phyloP scores from a whole-genome alignment of 2,329 filamentous ascomycete genomes.

The Cadophora luteo-olivacea region DNA sequence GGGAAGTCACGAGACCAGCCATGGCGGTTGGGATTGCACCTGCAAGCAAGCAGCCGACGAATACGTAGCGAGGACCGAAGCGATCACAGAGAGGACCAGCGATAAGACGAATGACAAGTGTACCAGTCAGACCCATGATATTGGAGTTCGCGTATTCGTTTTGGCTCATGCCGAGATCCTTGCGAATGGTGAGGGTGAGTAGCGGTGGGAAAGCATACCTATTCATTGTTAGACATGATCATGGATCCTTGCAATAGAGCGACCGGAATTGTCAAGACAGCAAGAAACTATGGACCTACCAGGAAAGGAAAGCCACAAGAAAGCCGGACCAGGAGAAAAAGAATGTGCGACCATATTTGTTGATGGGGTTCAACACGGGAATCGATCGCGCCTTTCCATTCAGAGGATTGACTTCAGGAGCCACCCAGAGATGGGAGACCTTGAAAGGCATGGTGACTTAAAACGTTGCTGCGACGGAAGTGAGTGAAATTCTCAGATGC shows the following conservation, averaged over 20 bases:
- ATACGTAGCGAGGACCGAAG: slow-evolving; percentile 81
- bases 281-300: slow-evolving; percentile 48
- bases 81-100: slow-evolving; percentile 86
- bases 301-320: slow-evolving; percentile 87
- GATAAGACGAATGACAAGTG: slow-evolving; percentile 75
- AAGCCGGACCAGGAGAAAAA: slow-evolving; percentile 85
- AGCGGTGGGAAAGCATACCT: slow-evolving; percentile 81
- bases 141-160: slow-evolving; percentile 86
- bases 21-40: slow-evolving; percentile 86
- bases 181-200: slow-evolving; percentile 70
- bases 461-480: not conserved
- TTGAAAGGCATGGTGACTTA: slow-evolving; percentile 35
- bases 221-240: not conserved
- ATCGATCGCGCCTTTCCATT: slow-evolving; percentile 84
- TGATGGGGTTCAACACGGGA: slow-evolving; percentile 77
- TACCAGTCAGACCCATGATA: slow-evolving; percentile 79
- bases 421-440: slow-evolving; percentile 38
- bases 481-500: not conserved
- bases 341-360: slow-evolving; percentile 85
- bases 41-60: slow-evolving; percentile 73
- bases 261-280: not conserved
- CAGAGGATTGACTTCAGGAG: slow-evolving; percentile 67
- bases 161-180: slow-evolving; percentile 74
- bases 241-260: not conserved
- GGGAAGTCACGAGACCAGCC: slow-evolving; percentile 75